A percentile compares a stretch with the other conserved stretches of the same genome.
These are phyloP conservation scores for Hyparrhenia diplandra DNA, from an alignment of 176 grass and related monocot species.

Conservation along the genomic window DNA sequence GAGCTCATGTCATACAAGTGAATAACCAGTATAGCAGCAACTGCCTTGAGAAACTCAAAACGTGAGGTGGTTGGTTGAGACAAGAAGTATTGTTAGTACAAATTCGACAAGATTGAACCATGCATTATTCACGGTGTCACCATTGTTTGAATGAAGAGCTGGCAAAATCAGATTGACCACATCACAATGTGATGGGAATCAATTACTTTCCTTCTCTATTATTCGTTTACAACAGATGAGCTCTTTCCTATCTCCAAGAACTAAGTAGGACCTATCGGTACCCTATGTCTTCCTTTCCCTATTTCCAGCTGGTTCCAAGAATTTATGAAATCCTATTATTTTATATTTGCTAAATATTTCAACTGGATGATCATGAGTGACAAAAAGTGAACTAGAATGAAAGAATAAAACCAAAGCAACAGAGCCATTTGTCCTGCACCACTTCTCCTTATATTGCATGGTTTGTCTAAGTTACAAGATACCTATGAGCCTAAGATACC, in stretches of 20 bases:
- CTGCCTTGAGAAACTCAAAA: not conserved
- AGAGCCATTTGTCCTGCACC: not conserved
- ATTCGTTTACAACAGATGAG: not conserved
- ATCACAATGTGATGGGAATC: not conserved
- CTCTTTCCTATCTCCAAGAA: not conserved
- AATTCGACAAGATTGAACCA: not conserved
- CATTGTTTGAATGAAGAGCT: not conserved
- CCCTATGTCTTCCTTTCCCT: not conserved
- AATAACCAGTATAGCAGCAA: not conserved
- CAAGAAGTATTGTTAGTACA: not conserved
- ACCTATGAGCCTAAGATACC: not conserved
- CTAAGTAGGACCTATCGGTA: not conserved
- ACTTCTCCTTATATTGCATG: not conserved
- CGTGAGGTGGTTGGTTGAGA: not conserved
- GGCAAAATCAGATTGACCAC: not conserved
- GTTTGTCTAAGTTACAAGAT: slow-evolving; percentile 17
- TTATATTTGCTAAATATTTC: not conserved
- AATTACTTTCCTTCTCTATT: not conserved
- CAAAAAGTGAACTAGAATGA: not conserved
- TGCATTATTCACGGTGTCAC: not conserved
- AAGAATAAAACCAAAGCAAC: not conserved
- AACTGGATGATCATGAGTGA: not conserved
- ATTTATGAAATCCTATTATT: not conserved
- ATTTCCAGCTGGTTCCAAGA: not conserved
- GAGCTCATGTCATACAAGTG: not conserved